Base-by-base conservation (phyloP, 768 basidiomycete genomes). In the Neoboletus magnificus region DNA sequence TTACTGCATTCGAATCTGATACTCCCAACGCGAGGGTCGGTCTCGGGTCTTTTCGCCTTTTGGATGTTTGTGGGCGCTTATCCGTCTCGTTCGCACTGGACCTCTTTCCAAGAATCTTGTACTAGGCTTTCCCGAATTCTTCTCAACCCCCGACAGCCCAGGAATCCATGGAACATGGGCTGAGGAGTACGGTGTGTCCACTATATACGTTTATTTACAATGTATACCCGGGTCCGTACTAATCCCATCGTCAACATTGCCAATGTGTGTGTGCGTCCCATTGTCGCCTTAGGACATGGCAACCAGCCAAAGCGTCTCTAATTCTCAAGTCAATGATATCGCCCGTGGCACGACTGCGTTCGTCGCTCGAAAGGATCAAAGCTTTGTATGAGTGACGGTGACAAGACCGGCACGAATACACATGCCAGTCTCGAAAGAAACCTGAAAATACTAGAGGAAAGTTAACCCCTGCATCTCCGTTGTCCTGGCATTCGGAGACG, bases 271-370 rank as follows among this genome's bases (percentile, higher is more conserved):
- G n/a, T n/a, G n/a, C n/a, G n/a, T n/a, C n/a, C n/a, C n/a, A n/a
- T n/a, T n/a, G n/a, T n/a, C n/a, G n/a, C n/a, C n/a, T n/a, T n/a
- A n/a, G n/a, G n/a, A n/a, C n/a, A n/a, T n/a, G n/a, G n/a, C n/a
- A n/a, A n/a, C n/a, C n/a, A n/a, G n/a, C n/a, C n/a, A n/a, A n/a
- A n/a, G n/a, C n/a, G n/a, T n/a, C n/a, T n/a, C n/a, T n/a, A n/a
- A n/a, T n/a, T n/a, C n/a, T 94, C 32, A 96, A 72, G 66, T 97
- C 98, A 59, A 97, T 92, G 35, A 97, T 94, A 67, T 97, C 94
- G 1, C 96, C 95, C 0, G 91, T 84, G 0, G 90, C 81, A 40
- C 91, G 83, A 11, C 82, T 79, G 5, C 88, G 83, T 64, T 92
- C 93, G 55, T 92, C 89, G 63, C 88, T 93, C 2, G 90, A 91